Conservation (phyloP, 208 protist genomes). For the Blechomonas ayalai region DNA sequence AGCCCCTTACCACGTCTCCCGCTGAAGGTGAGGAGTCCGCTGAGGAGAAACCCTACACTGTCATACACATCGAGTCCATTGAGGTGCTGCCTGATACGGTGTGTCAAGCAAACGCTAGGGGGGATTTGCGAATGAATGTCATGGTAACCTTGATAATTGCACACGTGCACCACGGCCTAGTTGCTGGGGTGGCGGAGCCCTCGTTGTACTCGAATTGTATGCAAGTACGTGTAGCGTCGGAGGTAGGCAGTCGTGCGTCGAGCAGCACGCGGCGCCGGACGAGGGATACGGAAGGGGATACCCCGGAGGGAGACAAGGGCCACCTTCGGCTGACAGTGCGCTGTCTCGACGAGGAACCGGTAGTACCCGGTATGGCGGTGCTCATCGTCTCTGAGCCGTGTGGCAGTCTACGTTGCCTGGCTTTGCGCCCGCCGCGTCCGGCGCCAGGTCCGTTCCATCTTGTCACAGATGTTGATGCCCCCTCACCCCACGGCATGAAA, state of each 20-base stretch:
- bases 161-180: slow-evolving; percentile 34
- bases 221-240: slow-evolving; percentile 19
- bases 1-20: background rate
- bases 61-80: slow-evolving; percentile 35
- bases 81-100: slow-evolving; percentile 34
- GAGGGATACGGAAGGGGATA: no score
- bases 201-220: slow-evolving; percentile 32
- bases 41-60: background rate
- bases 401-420: slow-evolving; percentile 48
- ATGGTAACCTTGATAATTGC: slow-evolving; percentile 21
- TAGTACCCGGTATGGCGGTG: slow-evolving; percentile 40
- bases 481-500: no score
- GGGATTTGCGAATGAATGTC: slow-evolving; percentile 37
- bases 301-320: background rate
- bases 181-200: slow-evolving; percentile 31
- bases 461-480: background rate
- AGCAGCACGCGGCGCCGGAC: background rate
- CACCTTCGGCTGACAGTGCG: slow-evolving; percentile 44
- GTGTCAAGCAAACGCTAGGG: slow-evolving; percentile 24
- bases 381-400: slow-evolving; percentile 57
- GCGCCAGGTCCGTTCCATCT: slow-evolving; percentile 25
- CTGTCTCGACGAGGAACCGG: slow-evolving; percentile 40
- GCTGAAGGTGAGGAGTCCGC: background rate
- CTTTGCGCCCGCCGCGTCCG: slow-evolving; percentile 14
- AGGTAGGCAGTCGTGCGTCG: background rate